Evolutionary conservation across 129 eudicot genomes (phyloP), one percentile per base, ranked within the genome.

Genomic region (carrot (Daucus carota)): DNA sequence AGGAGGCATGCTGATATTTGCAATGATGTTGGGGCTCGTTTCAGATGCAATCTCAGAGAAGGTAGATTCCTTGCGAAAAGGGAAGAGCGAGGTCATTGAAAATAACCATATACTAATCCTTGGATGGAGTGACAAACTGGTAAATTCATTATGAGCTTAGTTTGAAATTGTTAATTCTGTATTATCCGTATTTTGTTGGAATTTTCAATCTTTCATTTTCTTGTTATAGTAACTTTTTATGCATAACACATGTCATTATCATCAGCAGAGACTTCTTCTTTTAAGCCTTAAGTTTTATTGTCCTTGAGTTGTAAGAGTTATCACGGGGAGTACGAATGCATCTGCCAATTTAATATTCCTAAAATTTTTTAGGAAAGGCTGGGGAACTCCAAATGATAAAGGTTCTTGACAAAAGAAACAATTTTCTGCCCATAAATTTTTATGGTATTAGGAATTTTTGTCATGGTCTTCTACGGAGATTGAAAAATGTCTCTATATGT

Each of bases 61-160:
- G 86, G 97, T 95, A 29, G 99, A 95, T 80, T 95, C 99, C 24
- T 77, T 95, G 81, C 85, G 96, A 47, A 95, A 95, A 84, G 99
- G 99, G 73, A 95, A 91, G 84, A 95, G 99, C 66, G 97, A 95
- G 84, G 97, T 95, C 68, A 95, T 95, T 68, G 99, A 95, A 84
- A 95, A 87, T 72, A 82, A 89, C 84, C 99, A 95, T 76, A 90
- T 95, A 43, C 90, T 95, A 6, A 87, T 95, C 88, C 99, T 95
- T 81, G 99, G 99, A 73, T 95, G 99, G 99, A 95, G 99, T 78
- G 94, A 95, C 88, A 95, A 95, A 75, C 78, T 95, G 94, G 97
- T 89, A 87, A 75, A 13, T 63, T 29, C 0, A 41, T 73, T 79
- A 76, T 60, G 34, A 57, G 70, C 47, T 17, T 68, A 63, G 42